Percentiles rank a stretch among this genome's conserved stretches.
phyloP scores from a whole-genome alignment of 2,329 filamentous ascomycete species.

The Calonectria ilicicola region DNA sequence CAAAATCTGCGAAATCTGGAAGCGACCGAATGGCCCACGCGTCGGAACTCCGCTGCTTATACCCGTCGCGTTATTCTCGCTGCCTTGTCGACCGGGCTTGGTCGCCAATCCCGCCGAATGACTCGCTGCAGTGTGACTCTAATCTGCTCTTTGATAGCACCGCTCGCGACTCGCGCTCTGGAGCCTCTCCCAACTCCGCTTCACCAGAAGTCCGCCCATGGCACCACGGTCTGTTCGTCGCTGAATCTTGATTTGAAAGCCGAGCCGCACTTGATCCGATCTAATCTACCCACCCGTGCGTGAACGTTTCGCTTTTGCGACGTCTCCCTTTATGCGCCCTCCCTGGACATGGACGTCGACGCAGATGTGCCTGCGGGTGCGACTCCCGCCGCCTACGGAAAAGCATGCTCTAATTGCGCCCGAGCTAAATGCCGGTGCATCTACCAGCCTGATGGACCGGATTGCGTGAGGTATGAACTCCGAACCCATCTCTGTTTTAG shows the following conservation, averaged over 20 bases:
- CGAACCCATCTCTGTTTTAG: neutral
- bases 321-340: neutral
- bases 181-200: neutral
- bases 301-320: neutral
- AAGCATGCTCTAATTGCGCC: conserved; percentile 1
- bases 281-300: neutral
- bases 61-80: neutral
- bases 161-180: neutral
- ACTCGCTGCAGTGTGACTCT: neutral
- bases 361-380: neutral
- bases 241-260: neutral
- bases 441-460: neutral
- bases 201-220: neutral
- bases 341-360: neutral
- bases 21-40: neutral
- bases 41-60: neutral
- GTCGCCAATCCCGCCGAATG: neutral
- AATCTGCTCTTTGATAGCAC: neutral
- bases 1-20: neutral
- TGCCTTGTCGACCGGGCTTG: neutral
- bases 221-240: neutral
- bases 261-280: neutral
- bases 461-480: neutral
- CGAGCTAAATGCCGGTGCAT: conserved; percentile 5
- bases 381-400: neutral